Evolutionary conservation across 2,329 filamentous ascomycete genomes (phyloP).

Genomic region (Alternaria sp.): DNA sequence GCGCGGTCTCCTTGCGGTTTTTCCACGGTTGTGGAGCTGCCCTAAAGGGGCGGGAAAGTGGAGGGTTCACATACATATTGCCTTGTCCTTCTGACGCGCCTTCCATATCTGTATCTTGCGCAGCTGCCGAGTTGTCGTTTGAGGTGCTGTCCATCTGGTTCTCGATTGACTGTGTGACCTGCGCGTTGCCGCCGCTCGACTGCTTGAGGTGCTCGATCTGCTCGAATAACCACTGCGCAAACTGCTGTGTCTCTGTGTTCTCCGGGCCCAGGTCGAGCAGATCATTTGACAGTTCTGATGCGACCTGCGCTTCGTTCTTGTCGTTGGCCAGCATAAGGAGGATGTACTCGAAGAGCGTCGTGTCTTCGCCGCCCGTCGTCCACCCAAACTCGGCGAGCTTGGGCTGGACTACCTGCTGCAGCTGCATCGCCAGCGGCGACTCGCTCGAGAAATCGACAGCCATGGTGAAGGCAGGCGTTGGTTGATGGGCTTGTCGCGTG

Average conservation of each 20-base stretch:
- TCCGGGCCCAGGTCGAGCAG: slow-evolving; percentile 82
- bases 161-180: slow-evolving; percentile 22
- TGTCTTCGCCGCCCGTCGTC: slow-evolving; percentile 80
- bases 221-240: slow-evolving; percentile 92
- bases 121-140: slow-evolving; percentile 42
- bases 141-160: slow-evolving; percentile 31
- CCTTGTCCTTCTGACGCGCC: slow-evolving; percentile 57
- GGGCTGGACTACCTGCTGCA: slow-evolving; percentile 82
- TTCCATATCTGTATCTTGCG: slow-evolving; percentile 74
- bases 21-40: not conserved
- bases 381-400: slow-evolving; percentile 94
- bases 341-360: slow-evolving; percentile 92
- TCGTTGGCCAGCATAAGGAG: slow-evolving; percentile 96
- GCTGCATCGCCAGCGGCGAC: slow-evolving; percentile 82
- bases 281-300: slow-evolving; percentile 84
- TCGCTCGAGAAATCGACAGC: slow-evolving; percentile 76
- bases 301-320: slow-evolving; percentile 89
- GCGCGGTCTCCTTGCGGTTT: not conserved
- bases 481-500: slow-evolving; percentile 16
- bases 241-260: slow-evolving; percentile 80
- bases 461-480: slow-evolving; percentile 59
- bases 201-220: slow-evolving; percentile 76
- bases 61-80: slow-evolving; percentile 49
- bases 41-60: not conserved
- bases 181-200: slow-evolving; percentile 56